Evolutionary conservation across 2,329 filamentous ascomycete genomes (phyloP), one percentile per base, ranked within the genome.

Genomic region (Claviceps africana): DNA sequence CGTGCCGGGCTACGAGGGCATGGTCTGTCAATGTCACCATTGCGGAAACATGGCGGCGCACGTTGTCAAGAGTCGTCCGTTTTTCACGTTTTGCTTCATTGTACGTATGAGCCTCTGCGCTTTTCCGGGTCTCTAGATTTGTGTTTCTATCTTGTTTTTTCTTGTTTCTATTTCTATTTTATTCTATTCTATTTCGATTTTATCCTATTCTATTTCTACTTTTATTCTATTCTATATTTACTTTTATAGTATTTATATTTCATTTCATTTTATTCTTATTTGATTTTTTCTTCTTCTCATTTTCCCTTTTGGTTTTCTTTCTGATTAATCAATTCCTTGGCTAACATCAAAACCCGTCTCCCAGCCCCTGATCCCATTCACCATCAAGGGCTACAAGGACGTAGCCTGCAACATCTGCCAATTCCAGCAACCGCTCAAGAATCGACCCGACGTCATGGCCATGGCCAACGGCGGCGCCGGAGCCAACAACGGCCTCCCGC

Each of bases 21-120:
- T 82, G 55, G 65, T 77, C 50, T 82, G 77, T 61, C 79, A 81
- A 60, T 84, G 81, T 61, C 76, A 81, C 65, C 81, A 83, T 66
- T 84, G 81, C 65, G 79, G 81, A 50, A 84, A 84, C 70, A 79
- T 77, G 67, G 72, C 74, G 2, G 81, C 72, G 15, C 72, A 70
- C 55, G 79, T 83, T 53, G 72, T 81, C 61, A 83, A 83, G 65
- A 76, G 74, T 54, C 74, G 82, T 54, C 80, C 81, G 43, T 88
- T 84, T 82, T 89, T 89, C 62, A 89, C 86, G 5, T 82, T 89
- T 62, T 89, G 85, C 73, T 88, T 86, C 67, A 68, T 88, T 51
- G 79, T 82, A 67, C 61, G 76, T 70, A 10, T 47, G 10, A 9
- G 9, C 45, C 50, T n/a, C 42, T 22, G 5, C 42, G 2, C 6